Percentiles rank a stretch among this genome's conserved stretches.
phyloP scores from a whole-genome alignment of 2,329 filamentous ascomycete genomes.

The Gliomastix tumulicola region DNA sequence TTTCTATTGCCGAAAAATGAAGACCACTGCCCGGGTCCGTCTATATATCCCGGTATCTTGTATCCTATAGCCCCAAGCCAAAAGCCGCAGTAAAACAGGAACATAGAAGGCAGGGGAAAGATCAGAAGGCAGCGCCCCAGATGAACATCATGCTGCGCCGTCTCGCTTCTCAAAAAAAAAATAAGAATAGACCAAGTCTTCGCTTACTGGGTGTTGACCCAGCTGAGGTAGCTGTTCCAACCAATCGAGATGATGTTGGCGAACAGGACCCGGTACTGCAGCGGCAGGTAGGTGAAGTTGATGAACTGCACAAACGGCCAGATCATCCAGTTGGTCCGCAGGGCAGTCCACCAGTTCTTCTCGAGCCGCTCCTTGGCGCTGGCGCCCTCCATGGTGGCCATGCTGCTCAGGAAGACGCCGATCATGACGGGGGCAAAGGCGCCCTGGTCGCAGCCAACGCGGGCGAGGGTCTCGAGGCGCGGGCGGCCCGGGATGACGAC shows the following conservation, averaged over 20 bases:
- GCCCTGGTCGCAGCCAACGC: constrained; percentile 74
- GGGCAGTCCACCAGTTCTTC: constrained; percentile 62
- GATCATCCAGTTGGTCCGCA: constrained; percentile 78
- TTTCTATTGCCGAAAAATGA: too few species aligned
- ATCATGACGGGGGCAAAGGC: constrained; percentile 82
- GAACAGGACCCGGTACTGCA: constrained; percentile 76
- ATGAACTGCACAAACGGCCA: constrained; percentile 81
- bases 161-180: too few species aligned
- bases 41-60: too few species aligned
- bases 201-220: constrained; percentile 53
- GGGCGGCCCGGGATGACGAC: constrained; percentile 58
- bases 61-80: constrained; percentile 2
- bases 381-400: constrained; percentile 73
- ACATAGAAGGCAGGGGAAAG: too few species aligned
- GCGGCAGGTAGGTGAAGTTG: constrained; percentile 83
- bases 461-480: constrained; percentile 66
- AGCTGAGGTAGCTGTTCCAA: constrained; percentile 61
- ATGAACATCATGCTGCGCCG: too few species aligned
- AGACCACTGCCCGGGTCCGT: too few species aligned
- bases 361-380: constrained; percentile 58
- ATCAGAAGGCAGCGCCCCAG: too few species aligned
- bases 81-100: background rate
- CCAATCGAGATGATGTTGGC: constrained; percentile 73
- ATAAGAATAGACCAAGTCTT: too few species aligned
- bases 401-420: constrained; percentile 71